phyloP scores from a whole-genome alignment of 2,329 filamentous ascomycete species.

The Stenocarpella maydis region DNA sequence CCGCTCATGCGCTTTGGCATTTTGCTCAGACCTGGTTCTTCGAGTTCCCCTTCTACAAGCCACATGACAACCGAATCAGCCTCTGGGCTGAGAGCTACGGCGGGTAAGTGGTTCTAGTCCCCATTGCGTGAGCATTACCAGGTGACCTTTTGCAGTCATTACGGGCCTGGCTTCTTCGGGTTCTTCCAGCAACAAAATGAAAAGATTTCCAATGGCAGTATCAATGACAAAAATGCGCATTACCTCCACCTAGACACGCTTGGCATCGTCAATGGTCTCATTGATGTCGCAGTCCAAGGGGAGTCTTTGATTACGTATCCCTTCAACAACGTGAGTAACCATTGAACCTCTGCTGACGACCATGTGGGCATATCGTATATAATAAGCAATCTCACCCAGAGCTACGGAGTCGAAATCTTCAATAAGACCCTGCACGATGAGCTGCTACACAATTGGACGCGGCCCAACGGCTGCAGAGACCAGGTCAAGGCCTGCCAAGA shows the following conservation, averaged over 20 bases:
- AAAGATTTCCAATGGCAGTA: constrained; percentile 43
- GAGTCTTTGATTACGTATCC: constrained; percentile 59
- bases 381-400: not conserved
- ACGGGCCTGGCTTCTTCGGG: constrained; percentile 50
- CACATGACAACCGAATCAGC: constrained; percentile 43
- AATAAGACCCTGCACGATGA: constrained; percentile 55
- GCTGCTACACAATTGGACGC: constrained; percentile 53
- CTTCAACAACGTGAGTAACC: constrained; percentile 60
- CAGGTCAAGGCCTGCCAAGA: constrained; percentile 60
- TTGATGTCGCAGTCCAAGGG: constrained; percentile 58
- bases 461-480: constrained; percentile 60
- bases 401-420: constrained; percentile 60
- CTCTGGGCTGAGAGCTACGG: constrained; percentile 37
- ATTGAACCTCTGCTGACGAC: not conserved
- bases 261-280: constrained; percentile 64
- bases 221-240: constrained; percentile 31
- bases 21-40: constrained; percentile 66
- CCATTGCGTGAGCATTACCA: not conserved
- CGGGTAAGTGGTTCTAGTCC: not conserved
- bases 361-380: too few relatives aligned
- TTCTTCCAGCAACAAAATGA: constrained; percentile 55
- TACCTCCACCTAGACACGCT: constrained; percentile 55
- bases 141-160: constrained; percentile 39
- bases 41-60: constrained; percentile 62
- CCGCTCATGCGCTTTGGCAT: constrained; percentile 66